phyloP scores from a whole-genome alignment of 345 rosid genomes.

The Euclidium syriacum region DNA sequence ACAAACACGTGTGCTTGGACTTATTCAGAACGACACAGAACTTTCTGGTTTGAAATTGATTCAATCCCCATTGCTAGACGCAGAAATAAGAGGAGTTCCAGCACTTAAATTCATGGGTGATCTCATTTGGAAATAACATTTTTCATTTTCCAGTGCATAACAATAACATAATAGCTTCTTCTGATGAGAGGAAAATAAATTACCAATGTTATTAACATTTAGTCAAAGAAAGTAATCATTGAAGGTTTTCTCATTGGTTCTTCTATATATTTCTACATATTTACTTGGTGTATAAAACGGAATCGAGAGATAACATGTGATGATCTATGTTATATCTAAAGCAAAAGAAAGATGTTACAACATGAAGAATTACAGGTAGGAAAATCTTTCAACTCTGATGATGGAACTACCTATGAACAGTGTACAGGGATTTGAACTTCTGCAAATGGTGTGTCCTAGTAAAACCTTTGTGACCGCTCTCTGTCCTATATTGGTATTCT shows the following conservation, averaged over 20 bases:
- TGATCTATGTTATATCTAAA: conserved; percentile 19
- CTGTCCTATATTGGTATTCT: conserved; percentile 12
- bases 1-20: conserved; percentile 50
- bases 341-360: conserved; percentile 17
- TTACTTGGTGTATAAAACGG: conserved; percentile 13
- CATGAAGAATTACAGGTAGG: conserved; percentile 20
- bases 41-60: conserved; percentile 49
- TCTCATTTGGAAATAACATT: conserved; percentile 48
- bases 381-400: conserved; percentile 8
- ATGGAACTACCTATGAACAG: conserved; percentile 24
- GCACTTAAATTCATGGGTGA: conserved; percentile 78
- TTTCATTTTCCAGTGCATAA: not conserved
- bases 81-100: conserved; percentile 76
- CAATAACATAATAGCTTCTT: conserved; percentile 4
- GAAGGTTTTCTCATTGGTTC: conserved; percentile 19
- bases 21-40: conserved; percentile 44
- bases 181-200: conserved; percentile 7
- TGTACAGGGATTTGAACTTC: conserved; percentile 2
- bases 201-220: conserved; percentile 11
- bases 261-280: conserved; percentile 19
- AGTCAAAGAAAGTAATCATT: conserved; percentile 17
- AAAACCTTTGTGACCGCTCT: conserved; percentile 2
- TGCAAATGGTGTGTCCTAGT: conserved; percentile 11
- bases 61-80: conserved; percentile 56
- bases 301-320: not conserved